phyloP scores from a whole-genome alignment of 305 asterid species.

The Fraxinus floribunda region DNA sequence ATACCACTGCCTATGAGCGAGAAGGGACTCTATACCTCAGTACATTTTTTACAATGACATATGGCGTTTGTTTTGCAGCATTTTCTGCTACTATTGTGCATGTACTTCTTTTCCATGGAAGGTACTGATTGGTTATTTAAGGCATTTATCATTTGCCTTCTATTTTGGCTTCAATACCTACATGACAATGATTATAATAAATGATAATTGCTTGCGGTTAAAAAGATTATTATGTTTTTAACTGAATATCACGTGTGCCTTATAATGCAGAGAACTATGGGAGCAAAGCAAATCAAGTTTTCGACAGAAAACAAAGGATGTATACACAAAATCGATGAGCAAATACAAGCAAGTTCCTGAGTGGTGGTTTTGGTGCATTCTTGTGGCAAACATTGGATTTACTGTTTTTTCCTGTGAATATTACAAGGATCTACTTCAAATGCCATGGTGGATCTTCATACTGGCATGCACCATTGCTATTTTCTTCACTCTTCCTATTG shows the following conservation, averaged over 20 bases:
- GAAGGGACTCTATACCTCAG: slow-evolving; percentile 76
- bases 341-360: slow-evolving; percentile 83
- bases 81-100: slow-evolving; percentile 69
- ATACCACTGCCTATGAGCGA: slow-evolving; percentile 45
- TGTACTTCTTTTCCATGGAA: slow-evolving; percentile 77
- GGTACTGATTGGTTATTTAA: slow-evolving; percentile 37
- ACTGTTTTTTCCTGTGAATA: slow-evolving; percentile 73
- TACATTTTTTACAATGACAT: slow-evolving; percentile 75
- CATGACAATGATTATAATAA: background rate
- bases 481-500: slow-evolving; percentile 84
- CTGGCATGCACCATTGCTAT: slow-evolving; percentile 71
- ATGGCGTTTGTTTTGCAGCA: slow-evolving; percentile 84
- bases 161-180: background rate
- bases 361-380: slow-evolving; percentile 94
- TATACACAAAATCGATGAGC: slow-evolving; percentile 78
- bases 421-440: slow-evolving; percentile 78
- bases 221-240: background rate
- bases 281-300: slow-evolving; percentile 79
- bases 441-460: slow-evolving; percentile 94
- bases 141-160: background rate
- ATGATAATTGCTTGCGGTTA: background rate
- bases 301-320: slow-evolving; percentile 57
- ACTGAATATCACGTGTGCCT: background rate
- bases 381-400: slow-evolving; percentile 51
- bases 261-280: slow-evolving; percentile 68